Evolutionary conservation across 805 yeast species (phyloP), one percentile per base, ranked within the genome.

Genomic region (Metschnikowia corniflorae): DNA sequence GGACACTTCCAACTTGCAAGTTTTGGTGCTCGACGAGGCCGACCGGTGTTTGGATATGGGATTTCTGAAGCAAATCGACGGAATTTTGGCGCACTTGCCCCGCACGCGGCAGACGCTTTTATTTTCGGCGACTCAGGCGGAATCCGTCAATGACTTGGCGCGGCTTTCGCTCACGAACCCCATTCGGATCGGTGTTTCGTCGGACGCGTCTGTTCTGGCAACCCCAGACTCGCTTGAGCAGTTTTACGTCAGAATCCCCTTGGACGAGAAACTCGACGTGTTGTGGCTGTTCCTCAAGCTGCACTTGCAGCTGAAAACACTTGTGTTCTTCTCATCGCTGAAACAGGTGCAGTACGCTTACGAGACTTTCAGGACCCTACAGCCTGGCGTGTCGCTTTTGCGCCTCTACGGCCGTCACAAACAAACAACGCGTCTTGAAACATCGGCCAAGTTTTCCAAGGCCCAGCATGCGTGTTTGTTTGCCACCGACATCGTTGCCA

Each of bases 1-100:
- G 57, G 89, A 82, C 50, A 65, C 82, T 7, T 68, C 79, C 16
- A 86, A 85, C 54, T 62, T 88, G 43, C 91, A 88, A 59, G 75
- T 82, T 55, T 63, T 88, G 29, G 88, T 88, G 2, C 61, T 88
- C 35, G 97, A 88, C 59, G 97, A 88, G 60, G 96, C 96, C 0
- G 97, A 88, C 55, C 69, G 96, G 48, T 86, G 93, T 51, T 65
- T 88, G 50, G 97, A 88, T 61, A 86, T 89, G 95, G 96, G 96
- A 6, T 88, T 88, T 70, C 80, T 80, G 55, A 77, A 77, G 50
- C 83, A 93, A 29, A 62, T 88, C 43, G 96, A 89, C 56, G 82
- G 82, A 20, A 88, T 88, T 36, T 63, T 88, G 18, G 75, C 77
- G 31, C 86, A 83, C 56, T 64, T 88, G 42, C 94, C 96, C 1